Evolutionary conservation across 345 rosid species (phyloP), one percentile per base, ranked within the genome.

Genomic region (Syzygium aromaticum): DNA sequence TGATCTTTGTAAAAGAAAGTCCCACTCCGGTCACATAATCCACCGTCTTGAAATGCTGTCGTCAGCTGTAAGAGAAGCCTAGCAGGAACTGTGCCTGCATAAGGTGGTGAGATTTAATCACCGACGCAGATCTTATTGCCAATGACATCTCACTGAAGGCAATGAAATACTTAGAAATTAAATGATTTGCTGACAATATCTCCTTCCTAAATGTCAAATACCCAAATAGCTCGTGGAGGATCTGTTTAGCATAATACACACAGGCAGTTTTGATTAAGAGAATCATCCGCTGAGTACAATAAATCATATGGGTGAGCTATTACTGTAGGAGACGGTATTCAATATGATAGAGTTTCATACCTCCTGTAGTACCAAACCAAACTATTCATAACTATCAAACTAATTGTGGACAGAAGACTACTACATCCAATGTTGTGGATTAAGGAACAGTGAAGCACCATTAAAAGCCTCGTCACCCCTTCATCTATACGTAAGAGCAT

Each of bases 31-130:
- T 93, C 94, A 63, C 93, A 86, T 86, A 97, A 88, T 61, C 99
- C 98, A 5, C 93, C 93, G 57, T 93, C 90, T 64, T 87, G 87
- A 78, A 96, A 92, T n/a, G 93, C 95, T 77, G 97, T 92, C 54
- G 94, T 4, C 82, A 96, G 94, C 93, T 97, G 98, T 90, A 91
- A 86, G 56, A 97, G 90, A 90, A 97, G 94, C 90, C 94, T 94
- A 49, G 93, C 88, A 53, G 99, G 98, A 87, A 97, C 90, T 4
- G 94, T 93, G 90, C 96, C 98, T 96, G 93, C 89, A 9, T 38
- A 19, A 73, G 80, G 43, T 33, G 80, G 46, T 1, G 2, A 73
- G 25, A 73, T 73, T 73, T 19, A 73, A 73, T 38, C 80, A 33
- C 23, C 6, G 46, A 33, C 49, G 21, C 49, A 73, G 80, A 38